Evolutionary conservation across 2,329 filamentous ascomycete genomes (phyloP), one percentile per base, ranked within the genome.

Genomic region (Escovopsis sp.): DNA sequence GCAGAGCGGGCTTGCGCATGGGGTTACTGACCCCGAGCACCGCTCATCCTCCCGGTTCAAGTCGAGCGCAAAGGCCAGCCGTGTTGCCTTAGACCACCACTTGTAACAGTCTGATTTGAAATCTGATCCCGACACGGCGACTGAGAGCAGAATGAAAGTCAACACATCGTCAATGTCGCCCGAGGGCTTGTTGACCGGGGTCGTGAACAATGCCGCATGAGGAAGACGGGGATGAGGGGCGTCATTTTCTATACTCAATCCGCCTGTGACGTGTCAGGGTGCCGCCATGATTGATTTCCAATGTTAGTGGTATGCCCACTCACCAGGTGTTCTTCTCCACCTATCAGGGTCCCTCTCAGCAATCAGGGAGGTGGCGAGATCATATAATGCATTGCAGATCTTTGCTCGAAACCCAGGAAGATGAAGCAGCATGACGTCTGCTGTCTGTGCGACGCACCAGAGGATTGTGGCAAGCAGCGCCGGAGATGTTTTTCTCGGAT

Each of bases 71-170:
- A 56, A 51, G 12, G 62, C 62, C 24, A 70, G 50, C 11, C 60
- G 48, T 0, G 59, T 50, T 1, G 65, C 60, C 46, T 67, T 66
- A 43, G 58, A 61, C 63, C 63, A 67, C 67, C 67, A 70, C 43
- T 62, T 65, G 40, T 65, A 55, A 44, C 60, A 63, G 45, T 70
- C 68, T 4, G 62, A 60, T 48, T 70, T 70, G 57, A 66, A 68
- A 39, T 69, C 65, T 10, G 65, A 60, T 0, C 63, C 66, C 1
- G 67, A 70, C 4, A 68, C 61, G 1, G 64, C 63, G 27, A 69
- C 63, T 11, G 63, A 60, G 6, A 71, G 53, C 1, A 70, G 57
- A 6, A 63, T 57, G 16, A 66, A 64, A 0, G 63, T 64, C n/a
- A 70, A 49, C 15, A 69, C 64, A 42, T 65, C 64, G 43, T 67